Conservation (phyloP, 2,329 filamentous ascomycete species). For the Dryadomyces sulphureus region DNA sequence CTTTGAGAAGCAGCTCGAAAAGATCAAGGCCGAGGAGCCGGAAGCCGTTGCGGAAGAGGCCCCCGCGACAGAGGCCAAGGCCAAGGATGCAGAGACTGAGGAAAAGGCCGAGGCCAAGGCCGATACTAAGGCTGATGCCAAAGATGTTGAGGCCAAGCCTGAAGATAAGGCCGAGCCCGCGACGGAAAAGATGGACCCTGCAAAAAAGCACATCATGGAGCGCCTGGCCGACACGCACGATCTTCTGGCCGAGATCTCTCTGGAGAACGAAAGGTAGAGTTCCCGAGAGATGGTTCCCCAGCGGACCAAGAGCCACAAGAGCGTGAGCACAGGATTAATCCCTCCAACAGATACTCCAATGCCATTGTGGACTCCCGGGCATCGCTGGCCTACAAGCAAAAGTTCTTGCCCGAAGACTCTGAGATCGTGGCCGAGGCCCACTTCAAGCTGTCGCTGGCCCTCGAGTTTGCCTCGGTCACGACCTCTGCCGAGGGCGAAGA, state of each 20-base stretch:
- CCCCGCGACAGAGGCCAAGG: constrained; percentile 19
- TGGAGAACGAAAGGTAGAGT: constrained; percentile 72
- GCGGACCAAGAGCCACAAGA: background rate
- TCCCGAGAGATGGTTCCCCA: background rate
- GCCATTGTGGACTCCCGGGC: constrained; percentile 75
- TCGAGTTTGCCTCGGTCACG: constrained; percentile 82
- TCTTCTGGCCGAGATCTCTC: constrained; percentile 85
- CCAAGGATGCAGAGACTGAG: constrained; percentile 18
- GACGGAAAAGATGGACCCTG: constrained; percentile 16
- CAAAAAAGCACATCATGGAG: constrained; percentile 55
- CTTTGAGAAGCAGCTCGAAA: constrained; percentile 39
- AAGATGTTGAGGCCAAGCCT: constrained; percentile 8
- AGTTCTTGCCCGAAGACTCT: constrained; percentile 66
- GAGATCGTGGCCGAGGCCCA: constrained; percentile 86
- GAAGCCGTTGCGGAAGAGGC: constrained; percentile 18
- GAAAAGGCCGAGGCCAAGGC: constrained; percentile 16
- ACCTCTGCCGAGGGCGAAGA: constrained; percentile 21
- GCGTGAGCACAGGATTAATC: background rate
- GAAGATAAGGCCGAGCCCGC: constrained; percentile 14
- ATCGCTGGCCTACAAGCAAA: constrained; percentile 63
- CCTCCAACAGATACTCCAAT: constrained; percentile 48
- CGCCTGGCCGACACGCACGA: constrained; percentile 87
- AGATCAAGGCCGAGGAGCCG: constrained; percentile 15
- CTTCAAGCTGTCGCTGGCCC: constrained; percentile 86
- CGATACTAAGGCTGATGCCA: background rate